Conservation (phyloP, 108 stramenopile genomes). For the Nitzschia sp. region DNA sequence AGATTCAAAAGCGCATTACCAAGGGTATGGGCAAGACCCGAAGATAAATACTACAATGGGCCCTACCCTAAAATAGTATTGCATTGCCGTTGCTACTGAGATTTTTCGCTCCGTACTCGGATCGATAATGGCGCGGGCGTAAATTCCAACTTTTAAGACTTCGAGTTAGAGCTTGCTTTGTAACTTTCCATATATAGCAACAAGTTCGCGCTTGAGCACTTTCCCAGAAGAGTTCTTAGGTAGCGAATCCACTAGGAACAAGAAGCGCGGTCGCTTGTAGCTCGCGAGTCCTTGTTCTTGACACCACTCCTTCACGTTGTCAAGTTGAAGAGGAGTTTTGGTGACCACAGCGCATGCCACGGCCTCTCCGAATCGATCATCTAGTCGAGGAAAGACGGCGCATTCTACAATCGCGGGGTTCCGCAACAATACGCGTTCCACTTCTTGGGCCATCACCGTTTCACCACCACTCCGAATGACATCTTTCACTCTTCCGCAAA, state of each 20-base stretch:
- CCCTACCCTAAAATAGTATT: neutral
- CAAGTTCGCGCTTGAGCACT: slow-evolving; percentile 57
- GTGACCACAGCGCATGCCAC: slow-evolving; percentile 72
- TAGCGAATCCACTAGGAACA: slow-evolving; percentile 52
- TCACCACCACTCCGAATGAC: slow-evolving; percentile 91
- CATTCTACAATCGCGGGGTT: slow-evolving; percentile 56
- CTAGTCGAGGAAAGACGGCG: slow-evolving; percentile 72
- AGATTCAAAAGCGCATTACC: slow-evolving; percentile 62
- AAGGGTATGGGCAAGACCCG: slow-evolving; percentile 84
- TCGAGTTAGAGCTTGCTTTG: slow-evolving; percentile 22
- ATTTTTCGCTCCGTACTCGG: too few relatives aligned
- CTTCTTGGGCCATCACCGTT: slow-evolving; percentile 86
- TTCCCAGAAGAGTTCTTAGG: slow-evolving; percentile 83
- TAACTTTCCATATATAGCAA: slow-evolving; percentile 15
- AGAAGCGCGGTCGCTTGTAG: slow-evolving; percentile 68
- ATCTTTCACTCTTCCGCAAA: slow-evolving; percentile 80
- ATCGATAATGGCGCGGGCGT: neutral
- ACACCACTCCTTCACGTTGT: slow-evolving; percentile 50
- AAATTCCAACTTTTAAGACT: slow-evolving; percentile 1
- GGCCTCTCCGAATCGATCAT: slow-evolving; percentile 78
- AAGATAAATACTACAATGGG: neutral
- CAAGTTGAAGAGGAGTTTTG: slow-evolving; percentile 4
- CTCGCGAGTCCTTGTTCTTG: slow-evolving; percentile 56
- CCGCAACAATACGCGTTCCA: slow-evolving; percentile 67
- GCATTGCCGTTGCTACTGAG: neutral